A percentile compares a stretch with the other conserved stretches of the same genome.
phyloP scores from a whole-genome alignment of 805 yeast species.

The Cyberlindnera lachancei region DNA sequence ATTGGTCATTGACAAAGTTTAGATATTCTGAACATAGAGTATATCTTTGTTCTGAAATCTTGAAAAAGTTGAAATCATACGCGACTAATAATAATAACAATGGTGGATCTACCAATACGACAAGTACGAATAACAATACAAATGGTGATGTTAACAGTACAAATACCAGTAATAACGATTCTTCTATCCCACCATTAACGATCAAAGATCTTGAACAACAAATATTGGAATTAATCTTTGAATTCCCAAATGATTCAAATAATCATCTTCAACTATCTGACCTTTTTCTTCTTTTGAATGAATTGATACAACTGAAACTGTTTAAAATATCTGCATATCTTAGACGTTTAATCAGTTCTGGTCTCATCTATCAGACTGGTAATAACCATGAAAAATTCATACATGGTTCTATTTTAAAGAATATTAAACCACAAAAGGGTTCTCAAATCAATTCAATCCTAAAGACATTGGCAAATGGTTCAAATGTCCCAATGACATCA shows the following conservation, averaged over 20 bases:
- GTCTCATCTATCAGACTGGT: constrained; percentile 58
- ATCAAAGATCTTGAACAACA: constrained; percentile 30
- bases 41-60: constrained; percentile 9
- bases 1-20: constrained; percentile 33
- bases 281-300: constrained; percentile 39
- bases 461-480: constrained; percentile 43
- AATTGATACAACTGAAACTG: constrained; percentile 32
- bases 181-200: constrained; percentile 12
- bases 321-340: constrained; percentile 54
- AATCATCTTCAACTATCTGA: constrained; percentile 26
- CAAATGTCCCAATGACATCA: no score
- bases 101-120: no score
- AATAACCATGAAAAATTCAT: constrained; percentile 42
- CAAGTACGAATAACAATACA: no score
- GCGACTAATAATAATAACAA: no score
- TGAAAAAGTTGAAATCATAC: constrained; percentile 10
- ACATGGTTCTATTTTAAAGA: constrained; percentile 50
- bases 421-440: constrained; percentile 47
- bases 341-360: constrained; percentile 78
- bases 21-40: constrained; percentile 13
- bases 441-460: constrained; percentile 50
- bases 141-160: no score
- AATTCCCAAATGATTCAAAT: constrained; percentile 23
- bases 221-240: constrained; percentile 28
- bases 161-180: no score